A percentile compares a stretch with the other conserved stretches of the same genome.
phyloP scores from a whole-genome alignment of 2,329 filamentous ascomycete species.

The Cercospora sojina region DNA sequence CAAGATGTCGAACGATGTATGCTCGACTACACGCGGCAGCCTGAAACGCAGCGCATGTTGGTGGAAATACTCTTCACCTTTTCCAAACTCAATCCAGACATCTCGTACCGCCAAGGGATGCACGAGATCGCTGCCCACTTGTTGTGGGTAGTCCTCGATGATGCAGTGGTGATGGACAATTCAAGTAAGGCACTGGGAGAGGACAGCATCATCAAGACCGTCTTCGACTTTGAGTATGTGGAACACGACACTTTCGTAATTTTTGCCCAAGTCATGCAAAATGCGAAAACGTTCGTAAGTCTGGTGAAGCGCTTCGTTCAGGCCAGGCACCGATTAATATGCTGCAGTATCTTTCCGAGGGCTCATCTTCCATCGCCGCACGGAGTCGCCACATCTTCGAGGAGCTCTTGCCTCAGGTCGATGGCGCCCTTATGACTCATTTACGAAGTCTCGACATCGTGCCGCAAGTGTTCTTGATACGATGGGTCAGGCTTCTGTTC shows the following conservation, averaged over 20 bases:
- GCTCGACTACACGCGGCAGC: slow-evolving; percentile 78
- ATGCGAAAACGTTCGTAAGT: slow-evolving; percentile 61
- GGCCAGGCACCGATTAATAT: not conserved
- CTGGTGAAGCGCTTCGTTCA: slow-evolving; percentile 2
- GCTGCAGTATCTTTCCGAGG: slow-evolving; percentile 45
- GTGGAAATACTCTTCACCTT: slow-evolving; percentile 91
- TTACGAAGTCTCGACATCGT: slow-evolving; percentile 80
- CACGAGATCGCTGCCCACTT: slow-evolving; percentile 92
- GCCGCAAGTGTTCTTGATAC: slow-evolving; percentile 97
- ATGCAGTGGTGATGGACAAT: slow-evolving; percentile 63
- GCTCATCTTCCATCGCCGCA: slow-evolving; percentile 66
- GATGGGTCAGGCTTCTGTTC: slow-evolving; percentile 91
- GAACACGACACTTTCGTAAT: slow-evolving; percentile 90
- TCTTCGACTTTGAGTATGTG: slow-evolving; percentile 70
- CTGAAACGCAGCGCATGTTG: slow-evolving; percentile 74
- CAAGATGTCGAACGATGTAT: slow-evolving; percentile 83
- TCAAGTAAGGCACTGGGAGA: slow-evolving; percentile 34
- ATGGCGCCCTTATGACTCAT: slow-evolving; percentile 80
- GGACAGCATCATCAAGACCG: slow-evolving; percentile 32
- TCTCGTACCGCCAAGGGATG: slow-evolving; percentile 97
- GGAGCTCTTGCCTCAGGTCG: slow-evolving; percentile 71
- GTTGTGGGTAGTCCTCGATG: slow-evolving; percentile 77
- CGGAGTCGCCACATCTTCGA: slow-evolving; percentile 87
- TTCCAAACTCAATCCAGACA: slow-evolving; percentile 83
- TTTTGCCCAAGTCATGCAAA: slow-evolving; percentile 85